Evolutionary conservation across 495 filamentous ascomycete genomes (phyloP).

Genomic region (Parachaetomium inaequale): DNA sequence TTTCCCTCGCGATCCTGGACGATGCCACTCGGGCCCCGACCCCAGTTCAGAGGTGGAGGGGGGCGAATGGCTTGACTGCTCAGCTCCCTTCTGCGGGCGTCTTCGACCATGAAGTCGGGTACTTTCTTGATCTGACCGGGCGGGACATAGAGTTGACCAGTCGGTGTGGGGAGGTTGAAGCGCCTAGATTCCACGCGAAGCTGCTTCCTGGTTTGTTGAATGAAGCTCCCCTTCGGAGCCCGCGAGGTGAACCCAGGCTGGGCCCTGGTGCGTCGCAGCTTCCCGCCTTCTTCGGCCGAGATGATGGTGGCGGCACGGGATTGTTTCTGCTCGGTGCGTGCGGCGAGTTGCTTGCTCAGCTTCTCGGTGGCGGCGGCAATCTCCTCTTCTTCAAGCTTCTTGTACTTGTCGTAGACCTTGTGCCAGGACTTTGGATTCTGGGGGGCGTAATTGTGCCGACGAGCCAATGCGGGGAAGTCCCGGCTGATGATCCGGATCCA

Average conservation of each 20-base stretch:
- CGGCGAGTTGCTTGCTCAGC: conserved; percentile 35
- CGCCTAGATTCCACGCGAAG: conserved; percentile 13
- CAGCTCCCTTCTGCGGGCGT: conserved; percentile 31
- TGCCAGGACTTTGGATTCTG: conserved; percentile 36
- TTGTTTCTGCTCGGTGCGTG: conserved; percentile 29
- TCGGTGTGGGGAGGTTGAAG: conserved; percentile 26
- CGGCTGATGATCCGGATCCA: conserved; percentile 42
- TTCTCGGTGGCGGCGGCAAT: conserved; percentile 46
- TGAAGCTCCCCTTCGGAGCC: conserved; percentile 17
- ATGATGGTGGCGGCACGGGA: conserved; percentile 31
- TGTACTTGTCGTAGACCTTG: conserved; percentile 39
- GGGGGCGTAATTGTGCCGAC: conserved; percentile 29
- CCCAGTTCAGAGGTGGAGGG: neutral
- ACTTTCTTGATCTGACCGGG: conserved; percentile 35
- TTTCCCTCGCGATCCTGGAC: conserved; percentile 3
- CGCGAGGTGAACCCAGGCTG: conserved; percentile 2
- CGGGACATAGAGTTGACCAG: conserved; percentile 22
- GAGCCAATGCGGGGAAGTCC: conserved; percentile 29
- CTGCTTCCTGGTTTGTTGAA: conserved; percentile 20
- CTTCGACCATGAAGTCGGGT: conserved; percentile 37
- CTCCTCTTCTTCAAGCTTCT: conserved; percentile 44
- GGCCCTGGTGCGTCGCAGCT: neutral
- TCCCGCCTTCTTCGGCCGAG: neutral
- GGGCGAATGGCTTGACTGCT: no score
- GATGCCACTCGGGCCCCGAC: neutral